Base-by-base conservation (phyloP, 441 rosid species). In the Syzygium malaccense region DNA sequence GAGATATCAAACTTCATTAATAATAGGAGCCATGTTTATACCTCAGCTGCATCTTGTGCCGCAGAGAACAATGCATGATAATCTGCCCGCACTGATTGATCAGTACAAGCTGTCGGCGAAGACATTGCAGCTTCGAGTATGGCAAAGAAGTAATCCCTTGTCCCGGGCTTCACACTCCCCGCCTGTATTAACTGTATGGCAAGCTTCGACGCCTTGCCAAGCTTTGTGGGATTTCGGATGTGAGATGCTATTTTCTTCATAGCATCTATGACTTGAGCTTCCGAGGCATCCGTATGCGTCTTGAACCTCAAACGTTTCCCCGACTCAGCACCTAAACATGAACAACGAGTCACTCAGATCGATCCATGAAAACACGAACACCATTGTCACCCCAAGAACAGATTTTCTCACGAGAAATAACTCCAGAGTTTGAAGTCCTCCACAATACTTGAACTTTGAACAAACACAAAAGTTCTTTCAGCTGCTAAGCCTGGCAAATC, bases 191-290 rank as follows among this genome's bases (percentile, higher is more conserved):
- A 91, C 90, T 96, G 98, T 91, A 96, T 89, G 19, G 95, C 97
- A 86, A 98, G 98, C 95, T 95, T 96, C 7, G 98, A 95, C 41
- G 99, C 99, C 95, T 96, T 98, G 30, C 95, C 88, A 87, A 96
- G 94, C 91, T 98, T 98, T 10, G 91, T 23, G 55, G 95, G 97
- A 87, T 93, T 98, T 93, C 92, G 94, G 88, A 96, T 95, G 90
- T 98, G 99, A 4, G 95, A 96, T 17, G 98, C 95, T 87, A 98
- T 96, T 93, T 96, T 97, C 93, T 94, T 95, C 99, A 98, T 97
- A 28, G 99, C 99, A 86, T 98, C 98, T 8, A 95, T 91, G 48
- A 97, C 92, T 94, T 98, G 98, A 20, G 90, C 91, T 86, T 95
- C 98, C 3, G 99, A 96, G 71, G 97, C 98, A 94, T 98, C 98